These are phyloP conservation scores for Fibroporia radiculosa DNA, from an alignment of 768 basidiomycete species.

Conservation along the genomic window DNA sequence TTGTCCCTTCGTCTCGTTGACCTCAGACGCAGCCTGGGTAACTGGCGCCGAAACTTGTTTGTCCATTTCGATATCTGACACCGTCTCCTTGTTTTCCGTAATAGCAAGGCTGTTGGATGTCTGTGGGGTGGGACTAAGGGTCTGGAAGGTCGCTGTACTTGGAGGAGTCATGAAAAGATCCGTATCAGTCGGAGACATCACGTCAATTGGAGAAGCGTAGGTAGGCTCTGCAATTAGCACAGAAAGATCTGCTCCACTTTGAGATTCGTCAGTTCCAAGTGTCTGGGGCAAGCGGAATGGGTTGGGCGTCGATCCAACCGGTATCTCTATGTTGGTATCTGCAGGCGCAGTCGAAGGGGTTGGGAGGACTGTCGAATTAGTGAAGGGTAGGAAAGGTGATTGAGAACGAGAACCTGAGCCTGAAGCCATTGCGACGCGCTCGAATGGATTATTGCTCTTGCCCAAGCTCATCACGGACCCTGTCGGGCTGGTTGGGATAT, in stretches of 20 bases:
- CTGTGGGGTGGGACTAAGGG: not conserved
- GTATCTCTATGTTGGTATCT: slow-evolving; percentile 1
- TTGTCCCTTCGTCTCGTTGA: slow-evolving; percentile 3
- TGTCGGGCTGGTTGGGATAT: slow-evolving; percentile 36
- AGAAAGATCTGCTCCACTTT: slow-evolving; percentile 1
- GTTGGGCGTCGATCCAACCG: slow-evolving; percentile 25
- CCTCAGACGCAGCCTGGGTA: not conserved
- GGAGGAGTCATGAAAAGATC: slow-evolving; percentile 52
- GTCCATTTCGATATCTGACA: not conserved
- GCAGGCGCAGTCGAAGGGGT: slow-evolving; percentile 27
- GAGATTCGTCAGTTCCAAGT: slow-evolving; percentile 17
- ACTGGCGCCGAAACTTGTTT: no score
- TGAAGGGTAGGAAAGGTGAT: slow-evolving; percentile 54
- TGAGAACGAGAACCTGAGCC: slow-evolving; percentile 39
- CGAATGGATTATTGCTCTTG: slow-evolving; percentile 93
- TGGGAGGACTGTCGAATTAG: slow-evolving; percentile 28
- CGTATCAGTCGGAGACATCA: slow-evolving; percentile 20
- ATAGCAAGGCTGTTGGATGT: not conserved
- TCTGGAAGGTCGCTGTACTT: slow-evolving; percentile 26
- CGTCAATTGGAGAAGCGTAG: not conserved
- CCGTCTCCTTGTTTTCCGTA: not conserved
- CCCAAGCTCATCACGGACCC: slow-evolving; percentile 31
- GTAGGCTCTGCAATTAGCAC: not conserved
- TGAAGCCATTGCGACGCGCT: slow-evolving; percentile 47
- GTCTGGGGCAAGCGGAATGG: slow-evolving; percentile 43